These are phyloP conservation scores for Simplicillium aogashimaense DNA, from an alignment of 2,329 filamentous ascomycete species.

Conservation along the genomic window DNA sequence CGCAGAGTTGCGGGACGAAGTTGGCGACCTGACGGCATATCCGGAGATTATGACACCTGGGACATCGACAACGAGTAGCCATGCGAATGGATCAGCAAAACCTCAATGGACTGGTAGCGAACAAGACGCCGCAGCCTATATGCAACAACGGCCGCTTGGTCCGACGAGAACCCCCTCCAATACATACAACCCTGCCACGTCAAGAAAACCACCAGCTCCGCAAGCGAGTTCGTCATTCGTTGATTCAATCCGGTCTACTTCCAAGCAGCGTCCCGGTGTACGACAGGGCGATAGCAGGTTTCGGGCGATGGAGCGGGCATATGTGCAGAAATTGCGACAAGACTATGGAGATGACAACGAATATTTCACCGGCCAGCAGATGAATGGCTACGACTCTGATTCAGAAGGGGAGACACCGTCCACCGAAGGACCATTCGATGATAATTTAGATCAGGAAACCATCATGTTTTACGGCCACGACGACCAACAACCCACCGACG, in stretches of 20 bases:
- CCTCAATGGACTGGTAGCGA: conserved; percentile 25
- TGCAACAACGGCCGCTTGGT: conserved; percentile 54
- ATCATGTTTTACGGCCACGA: conserved; percentile 90
- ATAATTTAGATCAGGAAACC: conserved; percentile 83
- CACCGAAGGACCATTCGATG: conserved; percentile 75
- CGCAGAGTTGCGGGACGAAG: conserved; percentile 38
- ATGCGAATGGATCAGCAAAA: conserved; percentile 31
- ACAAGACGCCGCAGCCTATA: conserved; percentile 16
- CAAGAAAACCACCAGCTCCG: conserved; percentile 34
- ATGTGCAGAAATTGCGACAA: conserved; percentile 83
- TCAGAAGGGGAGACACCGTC: conserved; percentile 85
- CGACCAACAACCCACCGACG: conserved; percentile 75
- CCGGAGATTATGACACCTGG: conserved; percentile 22
- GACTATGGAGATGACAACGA: conserved; percentile 39
- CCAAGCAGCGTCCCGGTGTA: conserved; percentile 34
- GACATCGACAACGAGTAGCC: conserved; percentile 16
- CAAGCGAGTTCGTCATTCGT: conserved; percentile 31
- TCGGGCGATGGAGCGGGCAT: conserved; percentile 76
- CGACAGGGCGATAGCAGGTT: conserved; percentile 33
- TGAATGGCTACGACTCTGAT: conserved; percentile 66
- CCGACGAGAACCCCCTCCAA: conserved; percentile 67
- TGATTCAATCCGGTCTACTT: conserved; percentile 36
- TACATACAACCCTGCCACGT: conserved; percentile 65
- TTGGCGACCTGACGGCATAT: conserved; percentile 34
- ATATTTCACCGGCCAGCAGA: conserved; percentile 63